A percentile compares a stretch with the other conserved stretches of the same genome.
Conservation (phyloP, 345 rosid genomes). For the Populus simonii region DNA sequence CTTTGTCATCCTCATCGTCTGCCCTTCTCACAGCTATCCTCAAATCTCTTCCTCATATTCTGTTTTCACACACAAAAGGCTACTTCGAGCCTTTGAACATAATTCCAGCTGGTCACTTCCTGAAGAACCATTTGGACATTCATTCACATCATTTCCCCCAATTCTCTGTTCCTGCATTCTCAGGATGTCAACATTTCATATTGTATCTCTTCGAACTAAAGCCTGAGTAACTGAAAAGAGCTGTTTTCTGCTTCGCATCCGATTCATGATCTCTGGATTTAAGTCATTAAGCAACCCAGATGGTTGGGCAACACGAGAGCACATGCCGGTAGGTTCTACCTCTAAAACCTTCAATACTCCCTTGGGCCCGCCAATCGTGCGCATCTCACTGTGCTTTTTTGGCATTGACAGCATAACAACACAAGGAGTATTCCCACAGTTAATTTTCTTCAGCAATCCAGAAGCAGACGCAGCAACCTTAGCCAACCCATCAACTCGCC, state of each 20-base stretch:
- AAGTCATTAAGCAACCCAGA: constrained; percentile 15
- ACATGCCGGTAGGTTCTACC: background rate
- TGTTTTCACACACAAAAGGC: background rate
- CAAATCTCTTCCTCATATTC: background rate
- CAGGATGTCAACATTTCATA: background rate
- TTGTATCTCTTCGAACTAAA: background rate
- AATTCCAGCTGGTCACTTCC: background rate
- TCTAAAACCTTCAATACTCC: background rate
- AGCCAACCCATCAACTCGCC: background rate
- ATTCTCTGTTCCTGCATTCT: background rate
- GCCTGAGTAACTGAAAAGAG: constrained; percentile 2
- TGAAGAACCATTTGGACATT: background rate
- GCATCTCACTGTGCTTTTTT: background rate
- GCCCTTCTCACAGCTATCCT: background rate
- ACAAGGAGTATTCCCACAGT: background rate
- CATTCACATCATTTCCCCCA: background rate
- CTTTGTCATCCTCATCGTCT: background rate
- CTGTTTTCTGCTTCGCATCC: constrained; percentile 11
- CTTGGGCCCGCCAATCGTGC: background rate
- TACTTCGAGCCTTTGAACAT: background rate
- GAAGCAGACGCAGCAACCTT: background rate
- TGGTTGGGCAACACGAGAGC: background rate
- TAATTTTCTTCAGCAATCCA: background rate
- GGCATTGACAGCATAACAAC: background rate
- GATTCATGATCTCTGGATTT: constrained; percentile 18